Base-by-base conservation (phyloP, 495 filamentous ascomycete genomes). In the Recurvomyces mirabilis region DNA sequence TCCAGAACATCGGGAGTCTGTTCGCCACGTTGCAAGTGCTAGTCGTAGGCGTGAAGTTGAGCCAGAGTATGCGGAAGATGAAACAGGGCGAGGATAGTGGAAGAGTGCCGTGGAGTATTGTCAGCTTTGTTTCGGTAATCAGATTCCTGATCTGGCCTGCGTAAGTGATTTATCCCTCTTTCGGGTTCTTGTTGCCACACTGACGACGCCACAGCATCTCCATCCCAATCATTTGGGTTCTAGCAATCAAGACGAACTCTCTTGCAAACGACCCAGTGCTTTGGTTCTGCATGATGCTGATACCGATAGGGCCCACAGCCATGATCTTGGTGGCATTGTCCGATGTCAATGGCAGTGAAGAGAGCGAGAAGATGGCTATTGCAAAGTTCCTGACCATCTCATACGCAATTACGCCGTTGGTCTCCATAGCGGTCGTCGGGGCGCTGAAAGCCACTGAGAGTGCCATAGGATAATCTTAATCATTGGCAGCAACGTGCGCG, bases 271-370 rank as follows among this genome's bases (percentile, higher is more conserved):
- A 88, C 57, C 82, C 84, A 0, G 75, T 88, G 30, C 56, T 87
- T 15, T 87, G 78, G 78, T 87, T 86, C 54, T 63, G 65, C 7
- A 70, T 87, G 69, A 86, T 85, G 79, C 54, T 86, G 18, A 86
- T 87, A 76, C 81, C 84, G 0, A 68, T 70, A 1, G 82, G 84
- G 0, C 82, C 82, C 9, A 74, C 77, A 1, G 79, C 81, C 0
- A 73, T 85, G 71, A 80, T 79, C 43, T 59, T 85, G 13, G 74
- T 77, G 14, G 36, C 77, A 1, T 58, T 86, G 39, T 70, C 80
- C 2, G 80, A 87, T 46, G 68, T 86, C 3, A 76, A 71, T 26
- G 72, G 73, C 5, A 68, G 66, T 0, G 64, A 63, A 18, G 67
- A 78, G 42, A 60, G 63, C 17, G 73, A 78, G 49, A 83, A 84